Base-by-base conservation (phyloP, 2,329 filamentous ascomycete species). In the Penicillium sumatraense region DNA sequence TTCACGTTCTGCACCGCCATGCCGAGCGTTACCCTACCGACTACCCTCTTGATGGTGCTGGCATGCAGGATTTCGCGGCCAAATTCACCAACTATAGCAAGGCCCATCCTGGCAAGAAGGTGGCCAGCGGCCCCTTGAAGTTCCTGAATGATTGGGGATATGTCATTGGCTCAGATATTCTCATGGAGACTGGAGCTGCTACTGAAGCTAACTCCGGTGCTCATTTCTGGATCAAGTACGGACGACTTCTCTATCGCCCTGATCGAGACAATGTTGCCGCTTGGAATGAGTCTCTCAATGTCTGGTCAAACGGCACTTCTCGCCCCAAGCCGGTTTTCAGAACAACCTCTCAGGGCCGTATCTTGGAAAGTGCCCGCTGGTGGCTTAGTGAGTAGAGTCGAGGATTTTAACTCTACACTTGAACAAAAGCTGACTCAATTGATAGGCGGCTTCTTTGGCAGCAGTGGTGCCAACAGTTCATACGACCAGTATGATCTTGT, bases 71-170 rank as follows among this genome's bases (percentile, higher is more conserved):
- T 11, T 85, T 85, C 57, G 78, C 73, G 1, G 63, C 71, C 13
- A 84, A 84, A 65, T 63, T 85, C 3, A 59, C 63, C 29, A 80
- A 81, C 54, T 81, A 77, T 63, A 78, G 75, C 35, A 67, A 68
- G 3, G 58, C 69, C 1, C 72, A 79, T 50, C 60, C 71, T 0
- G 56, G 58, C 6, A 63, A 61, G 8, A 56, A 65, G 14, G 57
- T 63, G 20, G 81, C 79, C 55, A 73, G 71, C 0, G 83, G 83
- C 0, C 79, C 81, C 1, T 67, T 86, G 36, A 63, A 68, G 10
- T 85, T 86, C 61, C 65, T 86, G 48, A 84, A 85, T 60, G 65
- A 68, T 31, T 85, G 83, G 72, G 61, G 72, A 21, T 83, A 84
- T 61, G 62, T 74, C 13, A 61, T 84, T 62, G 70, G 74, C 10